Evolutionary conservation across 2,329 filamentous ascomycete species (phyloP).

Genomic region (Neonectria magnoliae): DNA sequence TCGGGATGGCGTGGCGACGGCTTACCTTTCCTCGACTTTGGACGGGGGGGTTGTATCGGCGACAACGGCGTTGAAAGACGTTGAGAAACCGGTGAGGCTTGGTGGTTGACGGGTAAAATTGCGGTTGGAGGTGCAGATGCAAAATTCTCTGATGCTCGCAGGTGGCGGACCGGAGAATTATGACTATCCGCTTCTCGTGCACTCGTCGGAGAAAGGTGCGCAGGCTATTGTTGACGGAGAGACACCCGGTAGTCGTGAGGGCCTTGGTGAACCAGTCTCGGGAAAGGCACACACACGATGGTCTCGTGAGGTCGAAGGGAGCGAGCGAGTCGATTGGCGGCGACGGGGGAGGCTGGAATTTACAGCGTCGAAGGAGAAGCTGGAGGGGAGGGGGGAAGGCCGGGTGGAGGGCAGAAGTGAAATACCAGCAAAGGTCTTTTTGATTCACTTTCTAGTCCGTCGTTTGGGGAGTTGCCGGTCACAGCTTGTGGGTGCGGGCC

Average conservation of each 20-base stretch:
- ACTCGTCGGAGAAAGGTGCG: conserved; percentile 24
- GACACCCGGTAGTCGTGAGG: conserved; percentile 9
- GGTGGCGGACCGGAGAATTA: conserved; percentile 13
- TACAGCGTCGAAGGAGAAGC: conserved; percentile 35
- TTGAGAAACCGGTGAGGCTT: conserved; percentile 13
- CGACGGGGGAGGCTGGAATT: conserved; percentile 55
- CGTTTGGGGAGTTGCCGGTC: conserved; percentile 39
- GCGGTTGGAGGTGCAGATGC: conserved; percentile 2
- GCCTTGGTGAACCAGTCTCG: conserved; percentile 41
- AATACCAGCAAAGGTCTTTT: conserved; percentile 54
- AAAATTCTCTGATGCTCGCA: conserved; percentile 22
- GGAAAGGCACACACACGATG: conserved; percentile 49
- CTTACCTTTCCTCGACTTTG: conserved; percentile 42
- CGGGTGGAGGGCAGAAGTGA: conserved; percentile 42
- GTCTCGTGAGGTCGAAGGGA: conserved; percentile 43
- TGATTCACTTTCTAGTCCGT: conserved; percentile 45
- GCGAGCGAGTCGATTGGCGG: conserved; percentile 41
- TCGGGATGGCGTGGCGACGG: conserved; percentile 21
- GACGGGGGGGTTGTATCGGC: conserved; percentile 3
- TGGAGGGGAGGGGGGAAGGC: conserved; percentile 28
- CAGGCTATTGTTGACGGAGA: conserved; percentile 27
- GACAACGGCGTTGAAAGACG: conserved; percentile 7
- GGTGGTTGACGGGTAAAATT: conserved; percentile 13
- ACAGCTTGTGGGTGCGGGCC: conserved; percentile 43
- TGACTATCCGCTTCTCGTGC: conserved; percentile 28